Evolutionary conservation across 1,139 yeast species (phyloP), one percentile per base, ranked within the genome.

Genomic region (Saccharomyces uvarum): DNA sequence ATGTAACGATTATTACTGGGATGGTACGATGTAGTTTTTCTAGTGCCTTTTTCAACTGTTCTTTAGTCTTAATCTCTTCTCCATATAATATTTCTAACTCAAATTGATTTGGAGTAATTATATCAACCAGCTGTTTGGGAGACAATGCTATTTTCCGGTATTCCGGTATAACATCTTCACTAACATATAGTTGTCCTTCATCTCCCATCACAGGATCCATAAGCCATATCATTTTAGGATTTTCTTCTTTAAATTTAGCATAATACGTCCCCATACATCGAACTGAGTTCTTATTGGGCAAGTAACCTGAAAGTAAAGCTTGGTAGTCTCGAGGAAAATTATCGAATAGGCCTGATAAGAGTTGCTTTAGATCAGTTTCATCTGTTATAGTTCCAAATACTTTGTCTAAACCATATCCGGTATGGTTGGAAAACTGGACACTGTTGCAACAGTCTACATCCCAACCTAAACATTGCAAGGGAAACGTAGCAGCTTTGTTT

Each of bases 151-250:
- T 66, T 16, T 70, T 61, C 54, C 75, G 73, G 64, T 85, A 85
- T 28, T 77, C 75, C 0, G 78, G 76, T 0, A 84, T 75, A 41
- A 86, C 83, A 42, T 78, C 73, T 54, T 77, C 73, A 57, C 77
- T 79, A 4, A 86, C 90, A 60, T 86, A 86, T 24, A 84, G 62
- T 58, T 78, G 76, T 13, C 87, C 88, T 62, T 84, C 83, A 66
- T 86, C 91, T 1, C 93, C 93, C 81, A 86, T 79, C 0, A 86
- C 87, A 1, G 93, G 90, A 66, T 86, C 93, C 60, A 85, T 70
- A 28, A 85, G 70, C 73, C 83, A 79, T 7, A 71, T 42, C 13
- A 64, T 29, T 1, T 60, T 33, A 0, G 67, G 66, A 41, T 66
- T 61, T 27, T 52, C 38, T 13, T 27, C 32, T 56, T 71, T 70